Evolutionary conservation across 1,284 basidiomycete species (phyloP).

Genomic region (Clitocybe nebularis): DNA sequence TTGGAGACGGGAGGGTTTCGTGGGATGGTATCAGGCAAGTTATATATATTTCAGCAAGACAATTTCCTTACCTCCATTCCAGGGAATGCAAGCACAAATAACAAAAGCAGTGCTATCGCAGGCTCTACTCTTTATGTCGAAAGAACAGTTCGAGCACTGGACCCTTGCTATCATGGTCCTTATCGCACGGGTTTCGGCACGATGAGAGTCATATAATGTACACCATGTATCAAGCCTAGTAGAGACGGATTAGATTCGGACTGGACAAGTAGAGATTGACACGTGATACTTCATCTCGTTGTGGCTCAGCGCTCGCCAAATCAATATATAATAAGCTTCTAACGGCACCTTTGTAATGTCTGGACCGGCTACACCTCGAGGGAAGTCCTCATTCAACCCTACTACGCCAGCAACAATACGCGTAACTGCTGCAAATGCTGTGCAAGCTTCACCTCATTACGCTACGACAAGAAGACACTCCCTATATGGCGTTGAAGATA

Average conservation of each 20-base stretch:
- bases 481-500: constrained; percentile 83
- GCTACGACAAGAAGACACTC: constrained; percentile 73
- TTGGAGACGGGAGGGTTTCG: constrained; percentile 70
- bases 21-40: constrained; percentile 94
- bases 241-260: constrained; percentile 2
- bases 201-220: constrained; percentile 7
- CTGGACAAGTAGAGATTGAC: too few species aligned
- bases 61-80: constrained; percentile 4
- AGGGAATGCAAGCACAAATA: constrained; percentile 92
- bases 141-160: constrained; percentile 82
- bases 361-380: constrained; percentile 43
- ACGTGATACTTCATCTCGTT: too few species aligned
- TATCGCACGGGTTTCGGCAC: constrained; percentile 28
- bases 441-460: constrained; percentile 75
- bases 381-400: constrained; percentile 32
- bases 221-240: not conserved
- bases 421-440: constrained; percentile 38
- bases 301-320: too few species aligned
- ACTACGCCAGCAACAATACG: constrained; percentile 53
- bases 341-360: too few species aligned
- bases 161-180: constrained; percentile 62
- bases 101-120: constrained; percentile 86
- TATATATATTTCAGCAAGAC: not conserved
- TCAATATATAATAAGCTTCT: too few species aligned
- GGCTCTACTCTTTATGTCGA: constrained; percentile 76